A percentile compares a stretch with the other conserved stretches of the same genome.
These are phyloP conservation scores for Orychophragmus violaceus DNA, from an alignment of 345 rosid genomes.

Conservation along the genomic window DNA sequence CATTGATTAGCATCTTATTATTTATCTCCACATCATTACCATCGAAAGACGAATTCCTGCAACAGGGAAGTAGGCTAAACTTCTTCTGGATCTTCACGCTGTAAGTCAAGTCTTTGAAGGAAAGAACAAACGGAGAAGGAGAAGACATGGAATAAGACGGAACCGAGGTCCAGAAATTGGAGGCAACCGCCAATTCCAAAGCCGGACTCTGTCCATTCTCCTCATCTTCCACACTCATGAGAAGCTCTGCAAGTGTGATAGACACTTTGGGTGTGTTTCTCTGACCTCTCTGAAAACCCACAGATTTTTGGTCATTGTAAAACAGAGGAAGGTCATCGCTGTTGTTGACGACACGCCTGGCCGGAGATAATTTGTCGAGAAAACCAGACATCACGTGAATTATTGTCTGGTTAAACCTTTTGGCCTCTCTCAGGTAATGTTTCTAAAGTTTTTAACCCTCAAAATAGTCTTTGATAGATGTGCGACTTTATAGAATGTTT, in stretches of 20 bases:
- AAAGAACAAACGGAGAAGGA: constrained; percentile 61
- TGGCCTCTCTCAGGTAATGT: background rate
- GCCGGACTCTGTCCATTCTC: constrained; percentile 23
- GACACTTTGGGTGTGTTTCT: constrained; percentile 37
- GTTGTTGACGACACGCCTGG: constrained; percentile 14
- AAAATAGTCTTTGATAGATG: background rate
- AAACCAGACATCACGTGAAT: constrained; percentile 30
- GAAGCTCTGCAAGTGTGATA: constrained; percentile 55
- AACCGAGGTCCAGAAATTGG: constrained; percentile 26
- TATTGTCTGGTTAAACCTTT: background rate
- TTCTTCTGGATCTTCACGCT: constrained; percentile 47
- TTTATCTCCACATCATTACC: constrained; percentile 14
- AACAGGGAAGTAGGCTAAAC: constrained; percentile 27
- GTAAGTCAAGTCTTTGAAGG: constrained; percentile 59
- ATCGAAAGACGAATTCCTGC: constrained; percentile 15
- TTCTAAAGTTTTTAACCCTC: background rate
- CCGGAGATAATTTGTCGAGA: constrained; percentile 21
- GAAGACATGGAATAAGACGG: constrained; percentile 36
- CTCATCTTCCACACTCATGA: constrained; percentile 52
- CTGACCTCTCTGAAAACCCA: constrained; percentile 40
- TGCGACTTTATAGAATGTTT: constrained; percentile 7
- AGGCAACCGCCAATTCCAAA: constrained; percentile 33
- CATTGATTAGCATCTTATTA: constrained; percentile 42
- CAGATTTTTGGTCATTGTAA: constrained; percentile 16
- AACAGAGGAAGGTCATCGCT: constrained; percentile 35